Base-by-base conservation (phyloP, 306 rosid genomes). In the Cicer pinnatifidum region DNA sequence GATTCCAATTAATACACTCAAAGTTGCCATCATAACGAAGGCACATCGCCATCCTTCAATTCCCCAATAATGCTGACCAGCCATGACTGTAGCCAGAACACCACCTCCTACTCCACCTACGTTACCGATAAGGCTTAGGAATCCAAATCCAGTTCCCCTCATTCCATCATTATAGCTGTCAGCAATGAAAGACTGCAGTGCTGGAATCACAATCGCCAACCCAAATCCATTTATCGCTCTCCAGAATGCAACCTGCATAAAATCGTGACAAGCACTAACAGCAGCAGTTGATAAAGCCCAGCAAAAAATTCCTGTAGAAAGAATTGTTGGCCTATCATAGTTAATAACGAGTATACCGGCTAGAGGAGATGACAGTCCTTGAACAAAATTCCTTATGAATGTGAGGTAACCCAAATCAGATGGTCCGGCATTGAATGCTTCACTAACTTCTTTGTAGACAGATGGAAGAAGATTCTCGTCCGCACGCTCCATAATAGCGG, bases 261-360 rank as follows among this genome's bases (percentile, higher is more conserved):
- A 91, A 13, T 78, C 69, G 6, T 64, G 84, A 83, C 97, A 87
- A 17, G 75, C 85, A 13, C 85, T 96, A 45, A 94, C 96, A 2
- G 97, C 98, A 67, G 97, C 99, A 1, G 99, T 94, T 4, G 99
- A 94, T 69, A 94, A 75, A 65, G 99, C 97, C 99, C 99, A 94
- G 75, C 91, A 91, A 72, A 91, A 87, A 28, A 86, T 89, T 11
- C 99, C 99, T 86, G 86, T 83, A 5, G 99, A 95, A 44, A 94
- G 97, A 73, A 94, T 82, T 13, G 77, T 68, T 1, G 99, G 99
- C 61, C 97, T 96, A 72, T 94, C 91, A 50, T 91, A 82, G 71
- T 62, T 86, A 43, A 89, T 78, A 33, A 90, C 99, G 33, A 94
- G 88, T 58, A 94, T 81, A 61, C 97, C 99, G 11, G 99, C 99